A percentile compares a stretch with the other conserved stretches of the same genome.
phyloP scores from a whole-genome alignment of 352 stramenopile genomes.

The Phytophthora litchii region DNA sequence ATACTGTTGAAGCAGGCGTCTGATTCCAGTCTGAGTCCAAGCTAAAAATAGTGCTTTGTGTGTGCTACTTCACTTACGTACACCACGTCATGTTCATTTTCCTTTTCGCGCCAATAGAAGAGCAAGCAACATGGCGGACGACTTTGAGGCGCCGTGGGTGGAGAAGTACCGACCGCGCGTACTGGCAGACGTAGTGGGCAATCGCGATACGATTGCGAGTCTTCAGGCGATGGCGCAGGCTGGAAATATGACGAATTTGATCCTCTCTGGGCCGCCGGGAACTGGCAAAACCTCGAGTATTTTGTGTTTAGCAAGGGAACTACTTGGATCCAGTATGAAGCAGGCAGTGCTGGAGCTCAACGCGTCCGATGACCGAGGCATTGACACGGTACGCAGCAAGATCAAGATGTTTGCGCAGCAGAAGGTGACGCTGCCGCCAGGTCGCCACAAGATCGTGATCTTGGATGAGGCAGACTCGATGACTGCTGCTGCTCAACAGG shows the following conservation, averaged over 20 bases:
- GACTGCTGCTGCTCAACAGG: conserved; percentile 97
- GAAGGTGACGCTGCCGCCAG: conserved; percentile 93
- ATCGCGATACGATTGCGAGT: conserved; percentile 96
- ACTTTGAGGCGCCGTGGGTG: conserved; percentile 96
- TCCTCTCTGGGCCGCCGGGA: conserved; percentile 94
- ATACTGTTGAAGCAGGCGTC: conserved; percentile 8
- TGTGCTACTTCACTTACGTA: conserved; percentile 1
- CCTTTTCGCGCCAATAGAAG: background rate
- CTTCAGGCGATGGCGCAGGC: conserved; percentile 95
- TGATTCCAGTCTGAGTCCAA: background rate
- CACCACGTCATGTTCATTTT: conserved; percentile 4
- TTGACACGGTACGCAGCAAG: conserved; percentile 93
- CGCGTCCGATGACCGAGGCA: conserved; percentile 95
- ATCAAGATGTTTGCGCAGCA: conserved; percentile 99
- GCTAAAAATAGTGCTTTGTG: background rate
- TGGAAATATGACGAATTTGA: conserved; percentile 99
- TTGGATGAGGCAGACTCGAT: conserved; percentile 99
- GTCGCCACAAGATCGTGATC: conserved; percentile 98
- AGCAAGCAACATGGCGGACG: conserved; percentile 57
- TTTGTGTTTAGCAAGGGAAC: conserved; percentile 87
- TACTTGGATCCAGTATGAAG: conserved; percentile 85
- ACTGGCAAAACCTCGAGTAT: conserved; percentile 95
- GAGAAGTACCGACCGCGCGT: conserved; percentile 97
- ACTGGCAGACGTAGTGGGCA: conserved; percentile 96
- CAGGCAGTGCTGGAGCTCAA: conserved; percentile 98